These are phyloP conservation scores for Spathaspora gorwiae DNA, from an alignment of 805 yeast species.

Conservation along the genomic window DNA sequence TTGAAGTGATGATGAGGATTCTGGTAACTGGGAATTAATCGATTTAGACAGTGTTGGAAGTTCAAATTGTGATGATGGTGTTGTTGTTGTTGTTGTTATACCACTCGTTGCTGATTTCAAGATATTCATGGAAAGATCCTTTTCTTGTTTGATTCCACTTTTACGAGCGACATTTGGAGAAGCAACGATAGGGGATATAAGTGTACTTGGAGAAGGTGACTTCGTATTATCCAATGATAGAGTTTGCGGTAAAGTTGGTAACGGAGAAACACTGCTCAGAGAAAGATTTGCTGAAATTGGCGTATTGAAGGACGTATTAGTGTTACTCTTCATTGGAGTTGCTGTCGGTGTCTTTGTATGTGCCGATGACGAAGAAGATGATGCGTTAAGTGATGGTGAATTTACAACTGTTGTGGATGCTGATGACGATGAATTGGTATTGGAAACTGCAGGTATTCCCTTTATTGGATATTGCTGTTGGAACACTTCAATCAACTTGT, in stretches of 20 bases:
- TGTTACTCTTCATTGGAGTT: background rate
- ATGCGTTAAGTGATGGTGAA: background rate
- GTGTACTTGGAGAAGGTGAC: background rate
- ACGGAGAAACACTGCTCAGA: background rate
- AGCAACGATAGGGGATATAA: background rate
- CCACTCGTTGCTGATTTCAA: background rate
- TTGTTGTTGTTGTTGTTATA: background rate
- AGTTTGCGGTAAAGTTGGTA: background rate
- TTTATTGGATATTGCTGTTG: background rate
- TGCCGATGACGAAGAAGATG: background rate
- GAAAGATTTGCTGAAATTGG: background rate
- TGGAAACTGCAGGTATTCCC: background rate
- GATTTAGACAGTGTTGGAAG: background rate
- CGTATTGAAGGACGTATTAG: background rate
- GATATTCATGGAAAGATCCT: background rate
- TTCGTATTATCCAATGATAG: background rate
- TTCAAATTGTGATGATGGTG: background rate
- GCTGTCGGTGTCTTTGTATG: too few species aligned
- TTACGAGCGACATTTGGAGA: background rate
- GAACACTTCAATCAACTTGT: background rate
- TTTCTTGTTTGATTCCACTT: background rate
- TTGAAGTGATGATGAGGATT: background rate
- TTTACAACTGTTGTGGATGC: background rate
- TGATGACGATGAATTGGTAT: background rate
- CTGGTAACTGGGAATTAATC: background rate